Evolutionary conservation across 352 stramenopile species (phyloP).

Genomic region (Phytophthora agathidicida): DNA sequence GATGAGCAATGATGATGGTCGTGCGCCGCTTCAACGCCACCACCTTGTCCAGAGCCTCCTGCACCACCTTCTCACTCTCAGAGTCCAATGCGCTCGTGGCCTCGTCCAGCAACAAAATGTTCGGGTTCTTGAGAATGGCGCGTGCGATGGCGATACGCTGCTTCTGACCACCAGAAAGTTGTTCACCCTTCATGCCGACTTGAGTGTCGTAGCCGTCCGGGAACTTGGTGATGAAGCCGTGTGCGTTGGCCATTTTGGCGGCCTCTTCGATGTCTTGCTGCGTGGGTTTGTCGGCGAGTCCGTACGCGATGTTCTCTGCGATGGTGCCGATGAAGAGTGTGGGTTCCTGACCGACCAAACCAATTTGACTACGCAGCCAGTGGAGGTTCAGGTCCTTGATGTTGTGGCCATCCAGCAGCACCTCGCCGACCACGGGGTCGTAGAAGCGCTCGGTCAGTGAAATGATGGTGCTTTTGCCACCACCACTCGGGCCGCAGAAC

Average conservation of each 20-base stretch:
- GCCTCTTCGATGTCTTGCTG: conserved; percentile 80
- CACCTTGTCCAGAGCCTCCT: conserved; percentile 10
- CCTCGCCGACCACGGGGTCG: conserved; percentile 53
- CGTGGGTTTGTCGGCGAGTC: conserved; percentile 33
- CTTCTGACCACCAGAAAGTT: conserved; percentile 4
- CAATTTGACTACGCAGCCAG: conserved; percentile 58
- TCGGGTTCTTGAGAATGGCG: not conserved
- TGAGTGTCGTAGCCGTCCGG: conserved; percentile 3
- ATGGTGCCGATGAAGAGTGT: conserved; percentile 64
- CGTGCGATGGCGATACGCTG: conserved; percentile 3
- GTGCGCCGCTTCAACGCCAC: conserved; percentile 10
- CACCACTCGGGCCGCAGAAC: conserved; percentile 53
- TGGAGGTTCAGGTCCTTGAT: conserved; percentile 71
- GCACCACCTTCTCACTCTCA: too few relatives aligned
- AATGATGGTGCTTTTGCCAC: conserved; percentile 54
- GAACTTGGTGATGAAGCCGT: conserved; percentile 9
- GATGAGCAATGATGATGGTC: too few relatives aligned
- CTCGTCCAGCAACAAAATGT: too few relatives aligned
- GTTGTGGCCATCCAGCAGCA: conserved; percentile 79
- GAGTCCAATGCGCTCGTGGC: too few relatives aligned
- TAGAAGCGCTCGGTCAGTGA: conserved; percentile 67
- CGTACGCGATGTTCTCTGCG: conserved; percentile 59
- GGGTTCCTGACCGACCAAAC: conserved; percentile 58
- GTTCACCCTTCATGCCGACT: conserved; percentile 6
- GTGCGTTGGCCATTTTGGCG: conserved; percentile 84